These are phyloP conservation scores for Pistacia vera DNA, from an alignment of 345 rosid genomes.

Conservation along the genomic window DNA sequence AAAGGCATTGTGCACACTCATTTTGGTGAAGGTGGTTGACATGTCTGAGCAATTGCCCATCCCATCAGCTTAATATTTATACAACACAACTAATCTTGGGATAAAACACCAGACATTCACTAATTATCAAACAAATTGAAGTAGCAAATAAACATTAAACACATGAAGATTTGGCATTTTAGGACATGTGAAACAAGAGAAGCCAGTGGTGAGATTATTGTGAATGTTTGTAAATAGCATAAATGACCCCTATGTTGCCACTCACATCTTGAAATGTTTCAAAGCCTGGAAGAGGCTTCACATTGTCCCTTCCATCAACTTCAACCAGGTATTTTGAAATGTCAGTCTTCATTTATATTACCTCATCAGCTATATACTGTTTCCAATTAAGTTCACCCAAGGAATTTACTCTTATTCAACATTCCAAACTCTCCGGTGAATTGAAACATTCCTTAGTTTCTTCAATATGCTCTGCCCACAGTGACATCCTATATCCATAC, in stretches of 20 bases:
- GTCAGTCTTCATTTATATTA: slow-evolving; percentile 49
- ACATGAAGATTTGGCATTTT: too few species aligned
- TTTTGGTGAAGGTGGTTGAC: too few species aligned
- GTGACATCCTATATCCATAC: slow-evolving; percentile 82
- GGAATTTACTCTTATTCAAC: slow-evolving; percentile 61
- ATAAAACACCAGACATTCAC: too few species aligned
- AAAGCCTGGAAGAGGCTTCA: slow-evolving; percentile 25
- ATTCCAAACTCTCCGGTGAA: slow-evolving; percentile 71
- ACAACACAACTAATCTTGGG: too few species aligned
- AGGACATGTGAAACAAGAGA: too few species aligned
- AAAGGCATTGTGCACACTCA: too few species aligned
- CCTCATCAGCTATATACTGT: slow-evolving; percentile 57
- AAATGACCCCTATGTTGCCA: slow-evolving; percentile 67
- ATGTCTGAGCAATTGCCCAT: too few species aligned
- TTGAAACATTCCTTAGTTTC: slow-evolving; percentile 65
- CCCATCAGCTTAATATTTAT: too few species aligned
- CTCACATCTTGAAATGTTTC: slow-evolving; percentile 84
- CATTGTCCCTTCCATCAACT: too few species aligned
- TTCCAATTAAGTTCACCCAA: slow-evolving; percentile 72
- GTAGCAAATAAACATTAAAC: too few species aligned
- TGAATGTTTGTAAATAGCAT: slow-evolving; percentile 42
- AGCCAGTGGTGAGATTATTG: slow-evolving; percentile 68
- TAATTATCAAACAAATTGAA: too few species aligned
- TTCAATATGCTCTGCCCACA: slow-evolving; percentile 91
- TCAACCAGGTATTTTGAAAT: too few species aligned